Evolutionary conservation across 306 rosid species (phyloP).

Genomic region (Nissolia schottii): DNA sequence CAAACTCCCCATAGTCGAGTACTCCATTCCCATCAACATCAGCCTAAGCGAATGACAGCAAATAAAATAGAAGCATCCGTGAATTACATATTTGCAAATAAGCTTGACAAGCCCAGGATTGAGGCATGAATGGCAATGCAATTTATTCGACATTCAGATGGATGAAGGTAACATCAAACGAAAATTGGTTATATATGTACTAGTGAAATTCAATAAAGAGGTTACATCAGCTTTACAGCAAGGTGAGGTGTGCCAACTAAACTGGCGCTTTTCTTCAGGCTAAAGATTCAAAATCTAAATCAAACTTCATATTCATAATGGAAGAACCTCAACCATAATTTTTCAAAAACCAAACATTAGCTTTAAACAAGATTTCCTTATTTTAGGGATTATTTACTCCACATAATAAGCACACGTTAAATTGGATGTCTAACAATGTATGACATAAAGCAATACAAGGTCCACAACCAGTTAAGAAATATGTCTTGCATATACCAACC

Average conservation of each 20-base stretch:
- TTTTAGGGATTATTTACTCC: not conserved
- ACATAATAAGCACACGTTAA: not conserved
- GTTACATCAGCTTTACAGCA: not conserved
- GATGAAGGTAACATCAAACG: conserved; percentile 1
- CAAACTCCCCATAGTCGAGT: conserved; percentile 96
- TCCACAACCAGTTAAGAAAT: not conserved
- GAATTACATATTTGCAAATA: not conserved
- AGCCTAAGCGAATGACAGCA: conserved; percentile 50
- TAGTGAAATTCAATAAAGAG: not conserved
- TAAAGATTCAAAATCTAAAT: not conserved
- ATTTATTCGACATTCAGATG: not conserved
- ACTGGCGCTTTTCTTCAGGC: not conserved
- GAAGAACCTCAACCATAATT: not conserved
- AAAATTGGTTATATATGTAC: not conserved
- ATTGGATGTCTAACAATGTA: not conserved
- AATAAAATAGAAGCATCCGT: conserved; percentile 20
- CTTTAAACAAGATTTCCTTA: not conserved
- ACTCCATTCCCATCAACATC: conserved; percentile 99
- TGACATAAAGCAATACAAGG: not conserved
- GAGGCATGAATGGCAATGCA: not conserved
- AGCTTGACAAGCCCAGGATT: not conserved
- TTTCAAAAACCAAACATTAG: not conserved
- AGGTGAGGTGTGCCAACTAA: not conserved
- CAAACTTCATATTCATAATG: not conserved
- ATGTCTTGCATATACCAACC: not conserved